These are phyloP conservation scores for Tetracentron sinense DNA, from an alignment of 164 flowering plant species.

Conservation along the genomic window DNA sequence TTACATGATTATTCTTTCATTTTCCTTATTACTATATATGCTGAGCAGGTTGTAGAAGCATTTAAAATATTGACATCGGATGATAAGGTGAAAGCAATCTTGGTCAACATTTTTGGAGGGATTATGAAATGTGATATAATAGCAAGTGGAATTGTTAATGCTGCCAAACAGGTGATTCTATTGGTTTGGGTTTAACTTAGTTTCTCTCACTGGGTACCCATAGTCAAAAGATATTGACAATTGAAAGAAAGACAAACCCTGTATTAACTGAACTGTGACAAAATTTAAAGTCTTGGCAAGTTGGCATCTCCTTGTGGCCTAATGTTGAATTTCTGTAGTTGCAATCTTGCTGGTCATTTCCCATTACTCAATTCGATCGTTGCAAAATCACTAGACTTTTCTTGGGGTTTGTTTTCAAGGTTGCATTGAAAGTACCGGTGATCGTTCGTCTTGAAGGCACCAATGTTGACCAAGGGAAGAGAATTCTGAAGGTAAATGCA, in stretches of 20 bases:
- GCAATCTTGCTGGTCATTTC: too few relatives aligned
- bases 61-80: slow-evolving; percentile 96
- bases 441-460: slow-evolving; percentile 98
- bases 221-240: not conserved
- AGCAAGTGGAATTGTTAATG: slow-evolving; percentile 98
- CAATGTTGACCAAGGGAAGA: slow-evolving; percentile 95
- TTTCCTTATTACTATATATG: too few relatives aligned
- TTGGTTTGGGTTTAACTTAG: too few relatives aligned
- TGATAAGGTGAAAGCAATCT: slow-evolving; percentile 92
- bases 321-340: too few relatives aligned
- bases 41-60: slow-evolving; percentile 87
- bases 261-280: not conserved
- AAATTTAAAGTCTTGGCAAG: not conserved
- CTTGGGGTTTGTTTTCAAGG: slow-evolving; percentile 56
- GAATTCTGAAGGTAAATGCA: slow-evolving; percentile 77
- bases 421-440: slow-evolving; percentile 84
- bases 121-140: slow-evolving; percentile 98
- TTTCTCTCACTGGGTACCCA: too few relatives aligned
- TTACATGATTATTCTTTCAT: not conserved
- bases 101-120: slow-evolving; percentile 98
- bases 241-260: not conserved
- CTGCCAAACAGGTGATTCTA: slow-evolving; percentile 89
- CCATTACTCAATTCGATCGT: too few relatives aligned
- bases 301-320: not conserved
- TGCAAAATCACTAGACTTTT: too few relatives aligned